Percentiles rank a stretch among this genome's conserved stretches.
Conservation (phyloP, 129 eudicot genomes). For the Arctium lappa region DNA sequence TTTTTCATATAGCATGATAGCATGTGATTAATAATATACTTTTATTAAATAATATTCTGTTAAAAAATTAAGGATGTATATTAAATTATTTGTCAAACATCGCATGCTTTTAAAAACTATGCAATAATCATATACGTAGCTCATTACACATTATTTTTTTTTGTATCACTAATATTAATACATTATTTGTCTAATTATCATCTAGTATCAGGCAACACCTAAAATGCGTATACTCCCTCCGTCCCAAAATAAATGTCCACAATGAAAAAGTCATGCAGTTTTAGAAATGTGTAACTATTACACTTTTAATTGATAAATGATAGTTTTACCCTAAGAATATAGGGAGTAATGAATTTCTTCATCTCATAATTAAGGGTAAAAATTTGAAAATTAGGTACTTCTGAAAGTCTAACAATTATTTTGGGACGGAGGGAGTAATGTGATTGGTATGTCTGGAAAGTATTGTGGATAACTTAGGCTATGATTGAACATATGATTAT, state of each 20-base stretch:
- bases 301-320: background rate
- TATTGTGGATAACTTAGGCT: background rate
- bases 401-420: background rate
- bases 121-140: background rate
- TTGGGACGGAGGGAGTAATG: background rate
- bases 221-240: background rate
- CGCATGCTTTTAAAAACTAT: background rate
- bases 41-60: background rate
- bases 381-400: background rate
- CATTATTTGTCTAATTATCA: background rate
- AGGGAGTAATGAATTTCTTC: background rate
- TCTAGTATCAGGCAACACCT: background rate
- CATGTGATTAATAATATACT: background rate
- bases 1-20: background rate
- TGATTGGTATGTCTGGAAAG: background rate
- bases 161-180: background rate
- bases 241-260: background rate
- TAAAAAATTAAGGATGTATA: background rate
- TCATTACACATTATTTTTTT: background rate
- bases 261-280: background rate
- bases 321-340: background rate
- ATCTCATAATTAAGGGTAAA: background rate
- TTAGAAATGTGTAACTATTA: background rate
- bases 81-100: background rate
- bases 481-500: constrained; percentile 2